A percentile compares a stretch with the other conserved stretches of the same genome.
Evolutionary conservation across 148 eudicot genomes (phyloP).

Genomic region (Chenopodium quinoa): DNA sequence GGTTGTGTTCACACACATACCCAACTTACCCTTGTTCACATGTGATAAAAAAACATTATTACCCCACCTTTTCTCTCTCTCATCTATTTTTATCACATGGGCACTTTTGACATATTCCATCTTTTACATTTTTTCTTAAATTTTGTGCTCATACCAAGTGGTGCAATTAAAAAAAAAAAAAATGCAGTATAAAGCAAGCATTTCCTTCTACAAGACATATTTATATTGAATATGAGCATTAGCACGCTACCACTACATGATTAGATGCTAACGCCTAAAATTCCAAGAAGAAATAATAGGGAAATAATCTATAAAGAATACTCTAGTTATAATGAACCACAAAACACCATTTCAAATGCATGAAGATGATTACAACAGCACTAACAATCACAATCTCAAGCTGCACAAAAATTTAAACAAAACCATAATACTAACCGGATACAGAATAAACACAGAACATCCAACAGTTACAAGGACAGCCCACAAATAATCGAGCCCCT

Average conservation of each 20-base stretch:
- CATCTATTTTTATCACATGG: no score
- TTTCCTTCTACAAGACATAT: neutral
- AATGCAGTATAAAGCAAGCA: neutral
- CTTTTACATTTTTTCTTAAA: no score
- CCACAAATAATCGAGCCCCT: slow-evolving; percentile 77
- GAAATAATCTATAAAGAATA: neutral
- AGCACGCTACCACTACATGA: neutral
- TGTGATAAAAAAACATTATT: no score
- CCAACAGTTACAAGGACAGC: slow-evolving; percentile 84
- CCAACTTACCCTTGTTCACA: no score
- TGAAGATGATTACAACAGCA: slow-evolving; percentile 4
- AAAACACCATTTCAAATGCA: neutral
- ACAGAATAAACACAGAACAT: slow-evolving; percentile 73
- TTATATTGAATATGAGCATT: neutral
- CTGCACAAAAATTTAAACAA: neutral
- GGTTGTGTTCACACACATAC: no score
- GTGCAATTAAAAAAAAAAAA: no score
- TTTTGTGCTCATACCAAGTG: no score
- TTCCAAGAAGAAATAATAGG: neutral
- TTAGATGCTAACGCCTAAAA: neutral
- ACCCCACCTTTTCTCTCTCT: no score
- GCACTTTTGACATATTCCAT: no score
- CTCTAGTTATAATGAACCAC: neutral
- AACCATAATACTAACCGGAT: slow-evolving; percentile 53
- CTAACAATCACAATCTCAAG: neutral